Conservation (phyloP, 106 monocot species). For the Ottelia alismoides region DNA sequence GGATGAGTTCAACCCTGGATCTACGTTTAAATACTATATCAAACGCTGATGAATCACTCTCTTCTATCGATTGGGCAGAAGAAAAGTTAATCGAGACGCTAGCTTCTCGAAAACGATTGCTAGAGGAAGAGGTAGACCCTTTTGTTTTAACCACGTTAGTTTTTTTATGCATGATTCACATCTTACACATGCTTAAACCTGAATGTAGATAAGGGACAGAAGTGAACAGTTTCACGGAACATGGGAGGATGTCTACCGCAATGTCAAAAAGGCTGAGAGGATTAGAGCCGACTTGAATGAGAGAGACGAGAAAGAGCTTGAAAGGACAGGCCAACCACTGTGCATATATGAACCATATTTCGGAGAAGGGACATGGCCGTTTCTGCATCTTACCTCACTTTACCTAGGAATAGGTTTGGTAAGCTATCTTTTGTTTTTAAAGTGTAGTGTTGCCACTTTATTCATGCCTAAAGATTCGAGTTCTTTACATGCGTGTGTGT, state of each 20-base stretch:
- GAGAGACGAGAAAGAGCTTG: constrained; percentile 90
- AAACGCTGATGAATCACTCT: constrained; percentile 40
- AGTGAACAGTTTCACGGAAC: constrained; percentile 69
- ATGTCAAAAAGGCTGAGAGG: constrained; percentile 71
- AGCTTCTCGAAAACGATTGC: constrained; percentile 42
- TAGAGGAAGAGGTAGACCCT: constrained; percentile 75
- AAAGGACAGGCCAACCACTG: constrained; percentile 83
- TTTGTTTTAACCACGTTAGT: neutral
- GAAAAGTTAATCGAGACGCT: constrained; percentile 37
- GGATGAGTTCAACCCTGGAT: too few relatives aligned
- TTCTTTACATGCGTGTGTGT: too few relatives aligned
- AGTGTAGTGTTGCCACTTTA: too few relatives aligned
- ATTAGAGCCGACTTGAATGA: constrained; percentile 79
- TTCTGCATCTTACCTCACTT: constrained; percentile 81
- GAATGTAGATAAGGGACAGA: constrained; percentile 88
- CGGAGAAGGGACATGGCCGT: constrained; percentile 94
- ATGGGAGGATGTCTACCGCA: constrained; percentile 97
- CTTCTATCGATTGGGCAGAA: constrained; percentile 62
- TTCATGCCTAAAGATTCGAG: too few relatives aligned
- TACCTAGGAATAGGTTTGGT: constrained; percentile 95
- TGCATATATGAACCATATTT: constrained; percentile 99
- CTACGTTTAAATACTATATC: constrained; percentile 17
- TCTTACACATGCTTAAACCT: too few relatives aligned
- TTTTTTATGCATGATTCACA: too few relatives aligned
- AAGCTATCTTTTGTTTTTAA: too few relatives aligned